Percentiles rank a stretch among this genome's conserved stretches.
Conservation (phyloP, 352 stramenopile species). For the Phytophthora cactorum region DNA sequence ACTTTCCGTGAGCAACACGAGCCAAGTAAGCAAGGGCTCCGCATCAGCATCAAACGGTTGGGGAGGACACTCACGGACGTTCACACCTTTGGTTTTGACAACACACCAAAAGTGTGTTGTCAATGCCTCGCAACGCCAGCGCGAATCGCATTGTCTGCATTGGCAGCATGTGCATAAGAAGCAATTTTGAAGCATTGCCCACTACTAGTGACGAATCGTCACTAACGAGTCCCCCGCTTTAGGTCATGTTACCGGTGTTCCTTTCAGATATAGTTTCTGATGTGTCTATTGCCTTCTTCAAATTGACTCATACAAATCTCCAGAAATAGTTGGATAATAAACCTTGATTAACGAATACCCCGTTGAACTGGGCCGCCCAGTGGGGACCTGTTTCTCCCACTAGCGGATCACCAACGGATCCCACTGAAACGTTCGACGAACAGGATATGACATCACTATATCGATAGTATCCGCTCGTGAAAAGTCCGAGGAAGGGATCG, state of each 20-base stretch:
- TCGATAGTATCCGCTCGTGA: constrained; percentile 14
- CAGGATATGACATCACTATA: constrained; percentile 29
- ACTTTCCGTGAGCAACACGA: constrained; percentile 17
- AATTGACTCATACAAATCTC: background rate
- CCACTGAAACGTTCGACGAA: constrained; percentile 33
- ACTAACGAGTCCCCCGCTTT: too few relatives aligned
- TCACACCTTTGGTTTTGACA: too few relatives aligned
- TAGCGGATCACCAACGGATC: constrained; percentile 27
- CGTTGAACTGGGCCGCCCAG: background rate
- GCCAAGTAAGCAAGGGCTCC: constrained; percentile 11
- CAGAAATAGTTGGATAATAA: background rate
- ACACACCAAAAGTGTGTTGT: background rate
- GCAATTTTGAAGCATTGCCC: background rate
- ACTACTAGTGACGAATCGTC: too few relatives aligned
- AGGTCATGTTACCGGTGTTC: background rate
- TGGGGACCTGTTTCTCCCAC: background rate
- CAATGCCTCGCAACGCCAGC: background rate
- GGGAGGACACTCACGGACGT: too few relatives aligned
- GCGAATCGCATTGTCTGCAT: background rate
- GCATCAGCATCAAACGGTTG: too few relatives aligned
- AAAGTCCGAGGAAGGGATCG: background rate
- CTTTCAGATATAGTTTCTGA: constrained; percentile 6
- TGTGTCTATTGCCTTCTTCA: constrained; percentile 23
- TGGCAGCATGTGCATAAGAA: background rate
- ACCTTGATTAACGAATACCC: constrained; percentile 5